phyloP scores from a whole-genome alignment of 2,329 filamentous ascomycete genomes.

The Chaetomiaceae sp. region DNA sequence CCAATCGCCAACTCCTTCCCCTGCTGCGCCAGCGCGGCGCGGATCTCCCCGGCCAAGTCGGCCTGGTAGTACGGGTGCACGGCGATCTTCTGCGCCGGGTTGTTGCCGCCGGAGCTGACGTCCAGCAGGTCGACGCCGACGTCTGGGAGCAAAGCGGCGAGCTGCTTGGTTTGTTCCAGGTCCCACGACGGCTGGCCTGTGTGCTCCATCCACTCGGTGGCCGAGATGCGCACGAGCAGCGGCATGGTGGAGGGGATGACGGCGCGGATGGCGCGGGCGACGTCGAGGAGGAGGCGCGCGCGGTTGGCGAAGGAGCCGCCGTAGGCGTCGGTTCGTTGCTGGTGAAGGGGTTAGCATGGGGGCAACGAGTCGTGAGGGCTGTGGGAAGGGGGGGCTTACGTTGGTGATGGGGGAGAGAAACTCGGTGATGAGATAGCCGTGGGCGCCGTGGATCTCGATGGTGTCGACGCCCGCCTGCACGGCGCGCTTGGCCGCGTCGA shows the following conservation, averaged over 20 bases:
- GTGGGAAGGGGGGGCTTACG: conserved; percentile 28
- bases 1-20: conserved; percentile 56
- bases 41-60: conserved; percentile 64
- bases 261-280: conserved; percentile 44
- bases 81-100: conserved; percentile 53
- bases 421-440: conserved; percentile 61
- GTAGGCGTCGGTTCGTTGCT: conserved; percentile 57
- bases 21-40: conserved; percentile 52
- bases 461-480: conserved; percentile 67
- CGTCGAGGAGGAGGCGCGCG: conserved; percentile 52
- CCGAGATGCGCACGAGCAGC: conserved; percentile 54
- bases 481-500: conserved; percentile 51
- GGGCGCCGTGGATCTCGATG: conserved; percentile 62
- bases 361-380: background rate
- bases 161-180: conserved; percentile 57
- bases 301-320: conserved; percentile 62
- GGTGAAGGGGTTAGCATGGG: background rate
- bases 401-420: conserved; percentile 58
- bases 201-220: conserved; percentile 56
- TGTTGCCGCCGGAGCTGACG: conserved; percentile 70
- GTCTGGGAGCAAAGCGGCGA: conserved; percentile 64
- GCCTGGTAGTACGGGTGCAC: conserved; percentile 65
- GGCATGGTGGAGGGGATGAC: conserved; percentile 50
- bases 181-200: conserved; percentile 54
- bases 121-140: conserved; percentile 78